Percentiles rank a stretch among this genome's conserved stretches.
Conservation (phyloP, 768 basidiomycete genomes). For the Mycena rebaudengoi region DNA sequence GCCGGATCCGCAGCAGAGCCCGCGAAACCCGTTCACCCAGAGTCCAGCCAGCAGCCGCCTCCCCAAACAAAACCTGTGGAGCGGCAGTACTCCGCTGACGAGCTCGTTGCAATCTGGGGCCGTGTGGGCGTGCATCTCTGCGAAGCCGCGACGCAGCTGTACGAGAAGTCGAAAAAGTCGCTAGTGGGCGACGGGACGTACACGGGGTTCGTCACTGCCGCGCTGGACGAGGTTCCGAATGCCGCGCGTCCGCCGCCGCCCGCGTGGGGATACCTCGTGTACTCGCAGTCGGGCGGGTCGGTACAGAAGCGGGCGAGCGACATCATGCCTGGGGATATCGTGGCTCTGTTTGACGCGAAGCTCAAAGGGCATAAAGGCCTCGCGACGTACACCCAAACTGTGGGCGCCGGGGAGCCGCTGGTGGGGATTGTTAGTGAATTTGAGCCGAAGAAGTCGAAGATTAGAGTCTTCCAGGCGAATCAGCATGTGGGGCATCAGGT, state of each 20-base stretch:
- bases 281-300: conserved; percentile 68
- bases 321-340: conserved; percentile 87
- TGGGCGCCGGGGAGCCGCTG: conserved; percentile 61
- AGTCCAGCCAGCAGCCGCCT: conserved; percentile 27
- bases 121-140: conserved; percentile 80
- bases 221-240: conserved; percentile 71
- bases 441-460: conserved; percentile 88
- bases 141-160: conserved; percentile 71
- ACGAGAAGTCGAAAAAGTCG: conserved; percentile 78
- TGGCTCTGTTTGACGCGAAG: conserved; percentile 77
- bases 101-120: conserved; percentile 74
- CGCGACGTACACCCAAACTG: conserved; percentile 71
- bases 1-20: conserved; percentile 38
- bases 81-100: conserved; percentile 60
- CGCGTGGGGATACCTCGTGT: conserved; percentile 81
- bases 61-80: conserved; percentile 39
- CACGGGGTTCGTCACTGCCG: conserved; percentile 77
- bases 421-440: conserved; percentile 84
- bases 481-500: conserved; percentile 87
- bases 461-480: conserved; percentile 87
- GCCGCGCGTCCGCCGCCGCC: conserved; percentile 51
- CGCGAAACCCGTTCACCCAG: conserved; percentile 27
- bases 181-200: conserved; percentile 89
- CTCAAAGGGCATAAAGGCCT: conserved; percentile 84
- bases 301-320: conserved; percentile 82